Base-by-base conservation (phyloP, 1,284 basidiomycete genomes). In the Boletus calvinii region DNA sequence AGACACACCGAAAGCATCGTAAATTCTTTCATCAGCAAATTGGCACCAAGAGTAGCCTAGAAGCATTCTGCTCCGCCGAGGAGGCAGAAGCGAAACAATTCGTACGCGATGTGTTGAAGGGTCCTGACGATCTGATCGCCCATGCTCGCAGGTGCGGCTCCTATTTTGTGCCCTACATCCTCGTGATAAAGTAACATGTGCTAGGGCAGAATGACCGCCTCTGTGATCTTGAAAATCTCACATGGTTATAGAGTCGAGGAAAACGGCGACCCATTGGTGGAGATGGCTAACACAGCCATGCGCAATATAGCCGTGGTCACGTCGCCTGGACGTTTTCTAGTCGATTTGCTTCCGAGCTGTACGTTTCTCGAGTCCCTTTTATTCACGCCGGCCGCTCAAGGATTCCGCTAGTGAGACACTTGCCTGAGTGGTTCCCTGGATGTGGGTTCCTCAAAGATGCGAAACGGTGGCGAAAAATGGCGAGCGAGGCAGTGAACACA, bases 401-500 rank as follows among this genome's bases (percentile, higher is more conserved):
- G 13, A 4, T 6, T 15, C 1, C 2, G 1, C 17, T 40, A 71
- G 69, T 81, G 52, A 67, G 64, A 48, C 53, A 69, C 39, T 47
- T 79, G 7, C 79, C 78, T 1, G 40, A 49, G 18, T 49, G 40
- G 48, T 30, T 49, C 13, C 48, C 48, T n/a, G 32, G 48, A 20
- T 11, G 47, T 12, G 26, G 29, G 9, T 45, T 45, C 32, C 40
- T 30, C 8, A 44, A 30, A n/a, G 40, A 45, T 12, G 40, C 12
- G 32, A 49, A 20, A 7, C 31, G 17, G 3, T 44, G 47, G 47
- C n/a, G 22, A 32, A 35, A 35, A 4, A 15, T 45, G 22, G 2
- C 35, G 9, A 29, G 1, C 8, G 18, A 47, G 17, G 20, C 29
- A 7, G 35, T 40, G 9, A 29, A 48, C 10, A 48, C 24, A 10